Base-by-base conservation (phyloP, 23 red algal genomes). In the Porphyridium purpureum region DNA sequence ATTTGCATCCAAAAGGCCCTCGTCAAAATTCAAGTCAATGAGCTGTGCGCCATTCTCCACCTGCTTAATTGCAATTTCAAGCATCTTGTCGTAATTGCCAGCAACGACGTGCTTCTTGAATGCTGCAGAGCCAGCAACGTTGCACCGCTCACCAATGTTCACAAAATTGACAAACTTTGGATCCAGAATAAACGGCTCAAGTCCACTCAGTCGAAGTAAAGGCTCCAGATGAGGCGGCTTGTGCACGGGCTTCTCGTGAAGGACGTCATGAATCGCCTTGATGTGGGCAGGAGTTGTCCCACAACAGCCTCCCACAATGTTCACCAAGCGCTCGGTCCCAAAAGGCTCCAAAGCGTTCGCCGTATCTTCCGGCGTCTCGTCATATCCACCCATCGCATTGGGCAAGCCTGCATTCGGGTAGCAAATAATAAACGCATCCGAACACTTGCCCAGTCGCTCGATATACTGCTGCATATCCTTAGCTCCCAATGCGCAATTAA, bases 351-450 rank as follows among this genome's bases (percentile, higher is more conserved):
- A 26, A 31, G 72, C 79, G 4, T 47, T 34, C 5, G 55, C 79
- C 79, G 73, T 84, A 33, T 84, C 55, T 21, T 41, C 26, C 40
- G 66, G 66, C 19, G 59, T 84, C 35, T 84, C 62, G 29, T 84
- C 79, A 48, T 84, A 84, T 4, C 79, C 79, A 15, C 79, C 79
- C 66, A 84, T 72, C 21, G 79, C 79, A 35, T 84, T 84, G 14
- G 79, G 79, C 24, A 84, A 31, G 33, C 79, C 79, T 7, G 79
- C 79, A 47, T 84, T 84, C 4, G 79, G 66, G 31, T 84, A 84
- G 14, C 57, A 64, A 49, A 84, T 74, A 50, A 84, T 84, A 63
- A 72, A 84, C 0, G 68, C 60, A 21, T 84, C 79, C 7, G 68
- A 74, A 21, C 79, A 84, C 22, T 44, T 26, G 0, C 60, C 60